Evolutionary conservation across 2,329 filamentous ascomycete species (phyloP).

Genomic region (Alternaria arborescens): DNA sequence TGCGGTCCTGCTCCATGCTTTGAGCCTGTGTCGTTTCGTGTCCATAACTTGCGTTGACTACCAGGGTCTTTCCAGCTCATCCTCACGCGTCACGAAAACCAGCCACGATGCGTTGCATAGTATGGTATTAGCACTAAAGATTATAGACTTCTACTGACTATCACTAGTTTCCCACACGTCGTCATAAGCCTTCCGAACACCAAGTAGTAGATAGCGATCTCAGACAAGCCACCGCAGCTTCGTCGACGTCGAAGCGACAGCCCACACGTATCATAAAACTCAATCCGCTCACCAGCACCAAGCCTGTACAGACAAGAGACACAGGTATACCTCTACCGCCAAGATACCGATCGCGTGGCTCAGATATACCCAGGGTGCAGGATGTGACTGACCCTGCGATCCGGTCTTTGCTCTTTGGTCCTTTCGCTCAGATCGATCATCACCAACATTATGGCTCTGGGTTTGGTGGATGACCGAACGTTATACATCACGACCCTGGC

Average conservation of each 20-base stretch:
- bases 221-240: neutral
- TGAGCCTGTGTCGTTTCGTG: neutral
- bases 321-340: conserved; percentile 1
- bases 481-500: neutral
- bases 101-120: neutral
- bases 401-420: neutral
- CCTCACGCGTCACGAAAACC: neutral
- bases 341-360: conserved; percentile 1
- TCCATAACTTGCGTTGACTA: neutral
- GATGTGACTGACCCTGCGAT: conserved; percentile 5
- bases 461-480: neutral
- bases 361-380: neutral
- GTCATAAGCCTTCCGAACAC: neutral
- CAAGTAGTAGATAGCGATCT: neutral
- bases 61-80: neutral
- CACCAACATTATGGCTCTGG: neutral
- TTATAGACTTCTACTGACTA: neutral
- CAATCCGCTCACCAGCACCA: neutral
- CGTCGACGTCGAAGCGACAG: neutral
- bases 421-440: neutral
- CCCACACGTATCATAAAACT: neutral
- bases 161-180: neutral
- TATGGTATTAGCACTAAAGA: neutral
- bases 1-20: neutral
- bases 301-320: neutral